Percentiles rank a stretch among this genome's conserved stretches.
These are phyloP conservation scores for Cudoniella acicularis DNA, from an alignment of 495 filamentous ascomycete genomes.

Conservation along the genomic window DNA sequence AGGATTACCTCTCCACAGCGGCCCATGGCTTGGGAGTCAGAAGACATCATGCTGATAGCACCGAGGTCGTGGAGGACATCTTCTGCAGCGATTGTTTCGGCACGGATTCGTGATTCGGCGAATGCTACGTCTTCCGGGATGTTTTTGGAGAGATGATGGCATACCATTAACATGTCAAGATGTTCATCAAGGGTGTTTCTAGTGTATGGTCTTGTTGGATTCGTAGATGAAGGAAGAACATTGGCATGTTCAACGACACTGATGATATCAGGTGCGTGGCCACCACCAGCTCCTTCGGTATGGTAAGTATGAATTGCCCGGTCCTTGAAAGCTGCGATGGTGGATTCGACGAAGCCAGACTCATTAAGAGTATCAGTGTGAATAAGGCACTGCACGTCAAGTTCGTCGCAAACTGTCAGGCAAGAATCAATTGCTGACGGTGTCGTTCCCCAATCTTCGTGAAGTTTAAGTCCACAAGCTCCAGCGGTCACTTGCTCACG, in stretches of 20 bases:
- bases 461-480: constrained; percentile 87
- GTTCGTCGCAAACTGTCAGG: constrained; percentile 80
- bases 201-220: constrained; percentile 91
- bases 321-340: constrained; percentile 79
- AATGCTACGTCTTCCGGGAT: constrained; percentile 97
- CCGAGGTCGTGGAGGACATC: constrained; percentile 95
- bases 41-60: constrained; percentile 97
- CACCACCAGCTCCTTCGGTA: constrained; percentile 94
- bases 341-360: constrained; percentile 93
- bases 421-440: constrained; percentile 92
- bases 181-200: constrained; percentile 94
- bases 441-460: constrained; percentile 96
- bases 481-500: constrained; percentile 81
- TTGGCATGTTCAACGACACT: constrained; percentile 88
- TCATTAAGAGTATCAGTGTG: constrained; percentile 98
- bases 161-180: constrained; percentile 98
- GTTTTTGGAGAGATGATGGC: constrained; percentile 87
- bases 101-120: constrained; percentile 89
- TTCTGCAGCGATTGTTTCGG: constrained; percentile 95
- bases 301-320: constrained; percentile 98
- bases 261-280: constrained; percentile 97
- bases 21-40: constrained; percentile 96
- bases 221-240: constrained; percentile 88
- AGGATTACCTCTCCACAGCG: constrained; percentile 93
- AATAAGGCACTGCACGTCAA: constrained; percentile 92